Conservation (phyloP, 495 filamentous ascomycete species). For the Aspergillus leporis region DNA sequence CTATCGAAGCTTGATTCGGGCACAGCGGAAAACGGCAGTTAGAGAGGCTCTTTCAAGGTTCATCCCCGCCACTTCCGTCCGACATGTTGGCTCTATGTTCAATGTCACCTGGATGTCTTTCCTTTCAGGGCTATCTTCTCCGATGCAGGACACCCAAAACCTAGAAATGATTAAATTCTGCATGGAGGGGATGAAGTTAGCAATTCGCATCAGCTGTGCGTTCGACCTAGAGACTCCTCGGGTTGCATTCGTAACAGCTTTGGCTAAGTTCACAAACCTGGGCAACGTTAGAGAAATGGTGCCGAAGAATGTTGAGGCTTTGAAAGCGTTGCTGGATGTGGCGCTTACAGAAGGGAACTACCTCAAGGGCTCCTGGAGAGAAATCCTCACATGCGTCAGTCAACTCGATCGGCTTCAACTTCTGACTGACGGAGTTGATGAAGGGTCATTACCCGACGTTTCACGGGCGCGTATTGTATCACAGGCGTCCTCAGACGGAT, state of each 20-base stretch:
- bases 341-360: slow-evolving; percentile 89
- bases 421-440: slow-evolving; percentile 91
- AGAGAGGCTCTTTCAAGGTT: slow-evolving; percentile 71
- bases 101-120: slow-evolving; percentile 99
- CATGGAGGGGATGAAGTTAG: slow-evolving; percentile 91
- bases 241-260: slow-evolving; percentile 88
- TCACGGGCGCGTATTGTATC: slow-evolving; percentile 76
- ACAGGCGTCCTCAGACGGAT: slow-evolving; percentile 40
- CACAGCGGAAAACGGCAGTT: slow-evolving; percentile 74
- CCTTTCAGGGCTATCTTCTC: slow-evolving; percentile 86
- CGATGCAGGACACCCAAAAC: slow-evolving; percentile 89
- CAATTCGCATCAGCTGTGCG: slow-evolving; percentile 86
- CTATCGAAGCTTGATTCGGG: slow-evolving; percentile 84
- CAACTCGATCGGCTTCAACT: slow-evolving; percentile 95
- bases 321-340: slow-evolving; percentile 87
- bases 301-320: slow-evolving; percentile 91
- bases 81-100: slow-evolving; percentile 97
- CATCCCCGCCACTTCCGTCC: slow-evolving; percentile 88
- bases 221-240: slow-evolving; percentile 91
- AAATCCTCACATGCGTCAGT: slow-evolving; percentile 91
- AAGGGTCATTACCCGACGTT: slow-evolving; percentile 88
- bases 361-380: slow-evolving; percentile 87
- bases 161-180: slow-evolving; percentile 87
- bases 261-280: slow-evolving; percentile 92
- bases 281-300: slow-evolving; percentile 96